These are phyloP conservation scores for Microdochium paspali DNA, from an alignment of 2,329 filamentous ascomycete genomes.

Conservation along the genomic window DNA sequence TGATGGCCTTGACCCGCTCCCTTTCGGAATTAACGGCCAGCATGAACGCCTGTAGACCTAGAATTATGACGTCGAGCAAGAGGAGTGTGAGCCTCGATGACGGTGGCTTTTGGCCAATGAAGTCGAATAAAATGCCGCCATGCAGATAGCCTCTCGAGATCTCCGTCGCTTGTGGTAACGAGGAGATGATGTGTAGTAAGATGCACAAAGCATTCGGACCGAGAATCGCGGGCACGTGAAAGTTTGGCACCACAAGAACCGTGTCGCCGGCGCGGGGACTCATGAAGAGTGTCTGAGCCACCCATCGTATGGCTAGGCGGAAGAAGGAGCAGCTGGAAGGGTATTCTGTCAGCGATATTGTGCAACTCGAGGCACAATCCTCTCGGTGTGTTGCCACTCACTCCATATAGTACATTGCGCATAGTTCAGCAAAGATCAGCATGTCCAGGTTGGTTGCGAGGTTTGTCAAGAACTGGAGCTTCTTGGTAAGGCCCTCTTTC, in stretches of 20 bases:
- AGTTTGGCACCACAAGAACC: slow-evolving; percentile 44
- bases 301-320: slow-evolving; percentile 47
- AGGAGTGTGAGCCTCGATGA: slow-evolving; percentile 46
- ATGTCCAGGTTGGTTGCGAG: slow-evolving; percentile 53
- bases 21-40: slow-evolving; percentile 51
- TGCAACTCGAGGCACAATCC: neutral
- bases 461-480: slow-evolving; percentile 50
- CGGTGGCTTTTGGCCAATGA: slow-evolving; percentile 57
- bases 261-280: slow-evolving; percentile 51
- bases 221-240: slow-evolving; percentile 48
- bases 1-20: slow-evolving; percentile 42
- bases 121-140: slow-evolving; percentile 58
- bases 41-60: slow-evolving; percentile 54
- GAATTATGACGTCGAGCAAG: slow-evolving; percentile 43
- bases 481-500: slow-evolving; percentile 35
- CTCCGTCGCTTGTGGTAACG: slow-evolving; percentile 48
- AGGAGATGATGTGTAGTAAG: slow-evolving; percentile 46
- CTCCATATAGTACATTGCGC: slow-evolving; percentile 63
- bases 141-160: slow-evolving; percentile 56
- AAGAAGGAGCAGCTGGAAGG: slow-evolving; percentile 51
- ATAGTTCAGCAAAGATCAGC: slow-evolving; percentile 55
- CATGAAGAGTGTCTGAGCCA: slow-evolving; percentile 54
- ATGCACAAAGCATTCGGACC: slow-evolving; percentile 52
- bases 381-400: slow-evolving; percentile 24
- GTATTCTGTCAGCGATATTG: slow-evolving; percentile 1